Evolutionary conservation across 768 basidiomycete species (phyloP).

Genomic region (Serendipita vermifera): DNA sequence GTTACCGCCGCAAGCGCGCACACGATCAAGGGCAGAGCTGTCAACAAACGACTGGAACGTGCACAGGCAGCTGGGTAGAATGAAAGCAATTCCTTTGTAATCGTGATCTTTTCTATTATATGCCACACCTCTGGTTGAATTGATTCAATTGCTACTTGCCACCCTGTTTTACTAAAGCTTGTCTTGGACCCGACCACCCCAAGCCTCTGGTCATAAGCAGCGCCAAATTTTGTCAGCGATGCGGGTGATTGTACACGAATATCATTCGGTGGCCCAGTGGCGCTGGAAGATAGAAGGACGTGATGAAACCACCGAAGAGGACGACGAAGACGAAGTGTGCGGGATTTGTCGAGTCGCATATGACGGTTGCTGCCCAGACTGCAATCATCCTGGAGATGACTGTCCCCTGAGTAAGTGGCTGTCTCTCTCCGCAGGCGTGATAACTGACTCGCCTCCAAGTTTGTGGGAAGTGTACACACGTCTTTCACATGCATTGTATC

Average conservation of each 20-base stretch:
- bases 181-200: too few relatives aligned
- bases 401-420: conserved; percentile 67
- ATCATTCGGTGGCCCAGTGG: conserved; percentile 85
- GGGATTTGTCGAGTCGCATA: conserved; percentile 86
- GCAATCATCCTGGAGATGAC: conserved; percentile 94
- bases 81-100: too few relatives aligned
- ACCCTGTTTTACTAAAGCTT: too few relatives aligned
- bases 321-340: conserved; percentile 52
- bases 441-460: conserved; percentile 36
- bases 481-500: conserved; percentile 98
- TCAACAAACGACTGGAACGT: conserved; percentile 2
- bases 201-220: too few relatives aligned
- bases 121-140: too few relatives aligned
- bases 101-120: too few relatives aligned
- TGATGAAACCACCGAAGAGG: conserved; percentile 22
- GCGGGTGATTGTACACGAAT: conserved; percentile 74
- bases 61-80: not conserved
- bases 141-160: too few relatives aligned
- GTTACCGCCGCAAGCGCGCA: not conserved
- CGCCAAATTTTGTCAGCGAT: too few relatives aligned
- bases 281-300: conserved; percentile 21
- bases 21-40: not conserved
- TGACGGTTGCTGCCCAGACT: conserved; percentile 90
- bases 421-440: conserved; percentile 1
- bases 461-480: conserved; percentile 94